These are phyloP conservation scores for Leccinum pachyderme DNA, from an alignment of 1,284 basidiomycete genomes.

Conservation along the genomic window DNA sequence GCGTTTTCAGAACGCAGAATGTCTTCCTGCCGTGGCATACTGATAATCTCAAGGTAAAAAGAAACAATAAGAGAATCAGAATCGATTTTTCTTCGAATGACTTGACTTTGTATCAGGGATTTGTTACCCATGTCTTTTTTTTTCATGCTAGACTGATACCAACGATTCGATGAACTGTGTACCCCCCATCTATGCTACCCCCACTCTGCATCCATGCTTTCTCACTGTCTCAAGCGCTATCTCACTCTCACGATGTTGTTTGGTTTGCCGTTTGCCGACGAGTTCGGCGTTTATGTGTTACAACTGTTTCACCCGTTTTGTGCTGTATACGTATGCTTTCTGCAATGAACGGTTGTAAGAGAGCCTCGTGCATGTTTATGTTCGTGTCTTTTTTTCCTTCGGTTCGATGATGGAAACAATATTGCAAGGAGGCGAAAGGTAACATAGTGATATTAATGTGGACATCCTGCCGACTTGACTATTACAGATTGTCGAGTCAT, in stretches of 20 bases:
- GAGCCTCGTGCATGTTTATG: neutral
- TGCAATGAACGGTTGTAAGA: neutral
- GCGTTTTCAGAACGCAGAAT: conserved; percentile 20
- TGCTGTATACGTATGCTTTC: neutral
- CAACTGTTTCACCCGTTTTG: neutral
- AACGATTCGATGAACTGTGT: neutral
- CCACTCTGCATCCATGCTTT: conserved; percentile 7
- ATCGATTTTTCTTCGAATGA: neutral
- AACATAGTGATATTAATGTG: neutral
- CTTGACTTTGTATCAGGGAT: neutral
- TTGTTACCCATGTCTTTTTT: neutral
- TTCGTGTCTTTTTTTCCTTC: neutral
- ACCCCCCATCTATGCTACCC: conserved; percentile 9
- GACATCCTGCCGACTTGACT: neutral
- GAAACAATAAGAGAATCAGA: conserved; percentile 7
- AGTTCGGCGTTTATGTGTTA: neutral
- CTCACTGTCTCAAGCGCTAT: neutral
- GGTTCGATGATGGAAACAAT: neutral
- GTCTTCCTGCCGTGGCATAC: conserved; percentile 24
- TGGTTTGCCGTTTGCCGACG: neutral
- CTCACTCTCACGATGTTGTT: neutral
- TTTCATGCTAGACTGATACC: conserved; percentile 4
- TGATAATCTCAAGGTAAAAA: conserved; percentile 7
- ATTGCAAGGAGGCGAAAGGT: neutral
- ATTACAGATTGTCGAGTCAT: neutral